Percentiles rank a stretch among this genome's conserved stretches.
These are phyloP conservation scores for Aphanomyces cochlioides DNA, from an alignment of 352 stramenopile species.

Conservation along the genomic window DNA sequence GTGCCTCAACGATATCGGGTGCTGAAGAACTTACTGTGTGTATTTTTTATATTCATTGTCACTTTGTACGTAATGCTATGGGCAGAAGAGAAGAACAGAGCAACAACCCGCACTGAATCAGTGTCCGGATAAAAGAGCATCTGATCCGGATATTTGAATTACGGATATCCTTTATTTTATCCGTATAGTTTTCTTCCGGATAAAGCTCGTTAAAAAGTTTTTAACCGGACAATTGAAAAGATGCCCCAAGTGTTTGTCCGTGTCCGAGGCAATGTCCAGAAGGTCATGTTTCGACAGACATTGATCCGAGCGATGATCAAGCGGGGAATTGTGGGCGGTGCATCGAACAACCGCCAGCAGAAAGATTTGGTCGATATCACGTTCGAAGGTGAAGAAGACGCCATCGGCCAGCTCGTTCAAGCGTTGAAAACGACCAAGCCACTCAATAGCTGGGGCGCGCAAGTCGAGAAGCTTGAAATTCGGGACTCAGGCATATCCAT, in stretches of 20 bases:
- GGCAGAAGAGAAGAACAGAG: too few relatives aligned
- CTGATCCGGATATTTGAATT: too few relatives aligned
- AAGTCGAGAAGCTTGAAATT: conserved; percentile 28
- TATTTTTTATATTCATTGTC: too few relatives aligned
- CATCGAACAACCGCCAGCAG: conserved; percentile 61
- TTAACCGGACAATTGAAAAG: too few relatives aligned
- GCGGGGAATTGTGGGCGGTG: conserved; percentile 52
- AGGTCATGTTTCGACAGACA: conserved; percentile 81
- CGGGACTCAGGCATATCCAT: conserved; percentile 46
- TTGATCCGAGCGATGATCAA: conserved; percentile 73
- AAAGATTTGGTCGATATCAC: conserved; percentile 61
- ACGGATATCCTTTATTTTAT: background rate
- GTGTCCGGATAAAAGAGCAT: too few relatives aligned
- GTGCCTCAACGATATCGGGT: too few relatives aligned
- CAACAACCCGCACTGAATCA: too few relatives aligned
- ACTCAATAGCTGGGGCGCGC: conserved; percentile 71
- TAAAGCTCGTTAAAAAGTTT: too few relatives aligned
- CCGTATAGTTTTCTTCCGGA: background rate
- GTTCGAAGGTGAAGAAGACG: conserved; percentile 40
- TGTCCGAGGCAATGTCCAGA: conserved; percentile 61
- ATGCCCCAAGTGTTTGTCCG: conserved; percentile 13
- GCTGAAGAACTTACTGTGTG: too few relatives aligned
- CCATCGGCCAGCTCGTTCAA: conserved; percentile 48
- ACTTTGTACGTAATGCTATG: too few relatives aligned
- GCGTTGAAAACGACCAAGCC: conserved; percentile 42